These are phyloP conservation scores for Athelia psychrophila DNA, from an alignment of 1,284 basidiomycete genomes.

Conservation along the genomic window DNA sequence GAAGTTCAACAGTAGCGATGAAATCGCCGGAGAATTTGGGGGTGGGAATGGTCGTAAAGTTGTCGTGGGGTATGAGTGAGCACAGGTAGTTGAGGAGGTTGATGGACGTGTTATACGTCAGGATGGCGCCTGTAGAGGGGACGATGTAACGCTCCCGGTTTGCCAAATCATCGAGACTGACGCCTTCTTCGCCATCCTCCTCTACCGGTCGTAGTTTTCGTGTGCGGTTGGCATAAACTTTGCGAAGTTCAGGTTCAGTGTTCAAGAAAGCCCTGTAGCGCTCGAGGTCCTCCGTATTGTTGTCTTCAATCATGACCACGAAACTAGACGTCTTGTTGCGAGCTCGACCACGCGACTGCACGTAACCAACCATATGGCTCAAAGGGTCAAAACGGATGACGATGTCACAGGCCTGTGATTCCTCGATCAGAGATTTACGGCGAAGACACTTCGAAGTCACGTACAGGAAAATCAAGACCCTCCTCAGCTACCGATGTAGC, in stretches of 20 bases:
- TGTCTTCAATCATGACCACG: slow-evolving; percentile 72
- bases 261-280: slow-evolving; percentile 57
- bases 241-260: slow-evolving; percentile 61
- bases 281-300: slow-evolving; percentile 48
- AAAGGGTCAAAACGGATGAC: slow-evolving; percentile 79
- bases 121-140: slow-evolving; percentile 65
- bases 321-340: slow-evolving; percentile 73
- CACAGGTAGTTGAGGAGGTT: slow-evolving; percentile 70
- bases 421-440: slow-evolving; percentile 4
- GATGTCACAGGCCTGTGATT: slow-evolving; percentile 70
- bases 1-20: slow-evolving; percentile 56
- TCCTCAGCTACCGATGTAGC: slow-evolving; percentile 87
- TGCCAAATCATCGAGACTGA: slow-evolving; percentile 51
- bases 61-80: slow-evolving; percentile 69
- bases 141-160: slow-evolving; percentile 72
- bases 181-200: slow-evolving; percentile 43
- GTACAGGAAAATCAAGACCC: slow-evolving; percentile 80
- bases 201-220: slow-evolving; percentile 32
- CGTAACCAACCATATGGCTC: slow-evolving; percentile 77
- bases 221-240: slow-evolving; percentile 55
- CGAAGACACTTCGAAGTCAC: slow-evolving; percentile 16
- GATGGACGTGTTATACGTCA: slow-evolving; percentile 75
- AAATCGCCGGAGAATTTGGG: slow-evolving; percentile 67
- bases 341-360: slow-evolving; percentile 83
- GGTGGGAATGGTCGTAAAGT: slow-evolving; percentile 55